Percentiles rank a stretch among this genome's conserved stretches.
Evolutionary conservation across 768 basidiomycete genomes (phyloP).

Genomic region (Leccinum pellstonianum): DNA sequence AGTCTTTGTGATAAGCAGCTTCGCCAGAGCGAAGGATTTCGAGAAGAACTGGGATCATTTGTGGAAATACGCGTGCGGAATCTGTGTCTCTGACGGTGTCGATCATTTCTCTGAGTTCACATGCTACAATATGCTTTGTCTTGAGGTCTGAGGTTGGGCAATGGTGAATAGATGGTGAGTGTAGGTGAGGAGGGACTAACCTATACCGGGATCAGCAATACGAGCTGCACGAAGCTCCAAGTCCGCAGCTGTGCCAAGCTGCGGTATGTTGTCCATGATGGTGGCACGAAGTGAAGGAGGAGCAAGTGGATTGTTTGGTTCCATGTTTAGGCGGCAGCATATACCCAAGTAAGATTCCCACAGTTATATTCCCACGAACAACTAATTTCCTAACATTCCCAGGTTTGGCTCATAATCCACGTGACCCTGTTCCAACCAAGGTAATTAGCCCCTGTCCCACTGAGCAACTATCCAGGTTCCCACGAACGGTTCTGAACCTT

Average conservation of each 20-base stretch:
- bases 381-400: too few relatives aligned
- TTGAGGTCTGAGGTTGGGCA: constrained; percentile 54
- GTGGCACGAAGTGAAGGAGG: not conserved
- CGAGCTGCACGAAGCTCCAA: constrained; percentile 69
- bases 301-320: constrained; percentile 25
- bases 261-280: constrained; percentile 45
- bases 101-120: constrained; percentile 78
- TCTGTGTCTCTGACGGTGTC: constrained; percentile 78
- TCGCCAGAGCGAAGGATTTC: constrained; percentile 71
- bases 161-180: not conserved
- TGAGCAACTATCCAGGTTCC: not conserved
- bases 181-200: constrained; percentile 35
- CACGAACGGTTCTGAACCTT: too few relatives aligned
- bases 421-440: constrained; percentile 13
- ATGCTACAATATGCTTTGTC: constrained; percentile 66
- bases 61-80: constrained; percentile 63
- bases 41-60: constrained; percentile 70
- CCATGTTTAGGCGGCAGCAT: not conserved
- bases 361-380: too few relatives aligned
- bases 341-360: too few relatives aligned
- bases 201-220: constrained; percentile 73
- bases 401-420: constrained; percentile 31
- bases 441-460: not conserved
- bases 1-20: constrained; percentile 63
- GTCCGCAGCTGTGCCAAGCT: constrained; percentile 50